phyloP scores from a whole-genome alignment of 2,329 filamentous ascomycete genomes.

The Cordyceps militaris region DNA sequence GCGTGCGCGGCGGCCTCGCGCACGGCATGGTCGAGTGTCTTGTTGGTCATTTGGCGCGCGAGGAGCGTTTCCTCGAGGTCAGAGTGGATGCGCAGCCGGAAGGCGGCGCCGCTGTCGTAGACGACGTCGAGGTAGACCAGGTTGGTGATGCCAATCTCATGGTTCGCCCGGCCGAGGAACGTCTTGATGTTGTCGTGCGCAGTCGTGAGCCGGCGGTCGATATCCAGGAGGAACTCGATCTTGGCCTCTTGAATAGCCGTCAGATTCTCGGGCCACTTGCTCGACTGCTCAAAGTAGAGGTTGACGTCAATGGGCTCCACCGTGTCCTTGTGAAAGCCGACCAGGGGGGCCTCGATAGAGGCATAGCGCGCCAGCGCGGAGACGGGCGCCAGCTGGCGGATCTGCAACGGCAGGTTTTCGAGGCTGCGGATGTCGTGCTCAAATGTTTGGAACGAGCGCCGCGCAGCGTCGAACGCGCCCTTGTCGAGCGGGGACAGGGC shows the following conservation, averaged over 20 bases:
- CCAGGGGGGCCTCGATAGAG: constrained; percentile 41
- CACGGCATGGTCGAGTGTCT: constrained; percentile 54
- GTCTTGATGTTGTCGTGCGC: constrained; percentile 54
- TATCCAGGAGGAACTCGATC: constrained; percentile 75
- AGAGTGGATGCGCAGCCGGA: constrained; percentile 81
- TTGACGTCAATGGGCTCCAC: constrained; percentile 64
- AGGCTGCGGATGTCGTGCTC: constrained; percentile 71
- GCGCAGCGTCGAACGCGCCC: constrained; percentile 59
- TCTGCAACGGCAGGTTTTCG: constrained; percentile 77
- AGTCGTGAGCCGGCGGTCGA: constrained; percentile 62
- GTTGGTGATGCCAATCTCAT: constrained; percentile 61
- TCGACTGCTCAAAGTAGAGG: constrained; percentile 88
- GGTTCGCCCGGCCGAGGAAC: constrained; percentile 75
- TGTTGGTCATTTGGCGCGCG: constrained; percentile 71
- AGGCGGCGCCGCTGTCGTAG: constrained; percentile 63
- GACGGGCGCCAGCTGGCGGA: constrained; percentile 71
- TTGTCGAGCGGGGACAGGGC: constrained; percentile 40
- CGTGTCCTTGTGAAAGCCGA: constrained; percentile 37
- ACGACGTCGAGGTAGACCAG: constrained; percentile 75
- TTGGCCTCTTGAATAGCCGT: constrained; percentile 90
- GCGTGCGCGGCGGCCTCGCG: constrained; percentile 64
- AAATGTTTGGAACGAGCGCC: constrained; percentile 63
- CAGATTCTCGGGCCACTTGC: constrained; percentile 88
- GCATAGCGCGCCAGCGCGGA: constrained; percentile 68
- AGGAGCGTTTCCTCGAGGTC: constrained; percentile 79